Evolutionary conservation across 2,329 filamentous ascomycete genomes (phyloP), one percentile per base, ranked within the genome.

Genomic region (Aureobasidium sp.): DNA sequence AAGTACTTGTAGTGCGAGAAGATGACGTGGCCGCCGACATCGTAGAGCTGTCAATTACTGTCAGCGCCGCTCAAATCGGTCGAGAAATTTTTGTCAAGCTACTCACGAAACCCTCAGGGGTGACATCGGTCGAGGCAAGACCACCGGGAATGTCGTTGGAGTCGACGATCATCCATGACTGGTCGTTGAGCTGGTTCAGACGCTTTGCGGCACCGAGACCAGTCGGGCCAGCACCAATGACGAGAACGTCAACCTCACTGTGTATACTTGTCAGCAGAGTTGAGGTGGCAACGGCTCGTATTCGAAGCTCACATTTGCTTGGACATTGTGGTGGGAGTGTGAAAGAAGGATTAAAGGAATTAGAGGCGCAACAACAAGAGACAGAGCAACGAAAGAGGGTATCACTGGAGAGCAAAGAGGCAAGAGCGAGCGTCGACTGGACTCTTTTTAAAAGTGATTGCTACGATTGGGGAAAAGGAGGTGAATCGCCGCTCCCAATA

Each of bases 1-100:
- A 99, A 99, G 86, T 99, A 99, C 82, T 97, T 97, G 88, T 99
- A 99, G 85, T 97, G 92, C 70, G 92, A 97, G 85, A 97, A 97
- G 80, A 97, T 97, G 79, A 97, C 92, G 79, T 97, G 92, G 70
- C 92, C 92, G 75, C 92, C 92, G 70, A 99, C 94, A 79, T 99
- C 94, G 84, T 97, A 99, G 71, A 99, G 85, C 93, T 96, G 72
- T 24, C 31, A 39, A 17, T 44, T 64, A 64, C 63, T 63, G 63
- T 39, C 17, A 57, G 31, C 39, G 54, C 42, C 39, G 54, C 42
- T 37, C 42, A 29, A 37, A 31, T 37, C 42, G 22, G 33, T 8
- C 15, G 45, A 15, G 19, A 29, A 40, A 56, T 17, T 15, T 37
- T 12, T 19, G 4, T 14, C 17, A n/a, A 31, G 48, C 40, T 42